Evolutionary conservation across 2,329 filamentous ascomycete genomes (phyloP), one percentile per base, ranked within the genome.

Genomic region (Hymenoscyphus occultus): DNA sequence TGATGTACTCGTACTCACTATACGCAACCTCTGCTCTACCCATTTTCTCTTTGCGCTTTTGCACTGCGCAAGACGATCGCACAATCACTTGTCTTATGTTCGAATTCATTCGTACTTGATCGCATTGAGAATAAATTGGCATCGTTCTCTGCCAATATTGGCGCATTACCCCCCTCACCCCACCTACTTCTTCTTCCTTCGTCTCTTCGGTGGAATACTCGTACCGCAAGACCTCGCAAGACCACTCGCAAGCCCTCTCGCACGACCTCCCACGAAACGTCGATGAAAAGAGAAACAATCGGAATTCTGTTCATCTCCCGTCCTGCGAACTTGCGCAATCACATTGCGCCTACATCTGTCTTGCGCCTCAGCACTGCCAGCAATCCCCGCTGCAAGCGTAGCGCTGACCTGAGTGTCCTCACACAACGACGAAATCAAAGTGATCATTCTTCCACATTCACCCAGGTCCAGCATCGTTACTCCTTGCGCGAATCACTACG

Each of bases 241-340:
- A 28, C 28, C 28, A 42, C 45, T 51, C 12, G 45, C 28, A 28
- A 28, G 22, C 45, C 45, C 45, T 54, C 48, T 54, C 56, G n/a
- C 56, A 57, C 31, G 56, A 57, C 13, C 56, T 57, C 48, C 19
- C 48, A 28, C 48, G 48, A 54, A 39, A 61, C 59, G 45, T 61
- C 59, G 22, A 61, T 61, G 59, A 61, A 32, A 31, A 61, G 16
- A 51, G 22, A 19, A 35, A 48, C n/a, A 32, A 54, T 31, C 13
- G 45, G 31, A 35, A 19, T 35, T 54, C 48, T 32, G 14, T n/a
- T 51, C 22, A 51, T n/a, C 13, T 54, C 32, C 3, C 39, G 39
- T 22, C 40, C 51, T 51, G 19, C 42, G 28, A 56, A 16, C 19
- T 45, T 51, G 22, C 40, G 45, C 28, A 61, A 40, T 39, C 28